Base-by-base conservation (phyloP, 345 rosid species). In the Aegle marmelos region DNA sequence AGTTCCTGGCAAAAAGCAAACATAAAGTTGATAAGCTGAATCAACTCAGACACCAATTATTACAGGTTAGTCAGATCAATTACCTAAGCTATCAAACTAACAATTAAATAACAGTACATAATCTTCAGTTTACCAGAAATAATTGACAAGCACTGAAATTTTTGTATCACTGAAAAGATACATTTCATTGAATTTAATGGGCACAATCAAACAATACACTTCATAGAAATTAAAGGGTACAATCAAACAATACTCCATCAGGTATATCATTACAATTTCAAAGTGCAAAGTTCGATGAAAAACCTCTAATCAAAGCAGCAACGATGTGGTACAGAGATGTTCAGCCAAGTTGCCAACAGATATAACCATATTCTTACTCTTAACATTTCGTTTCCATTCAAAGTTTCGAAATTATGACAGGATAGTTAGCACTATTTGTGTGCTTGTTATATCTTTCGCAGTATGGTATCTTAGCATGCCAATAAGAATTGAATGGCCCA, bases 1-100 rank as follows among this genome's bases (percentile, higher is more conserved):
- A 95, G 92, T 85, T 93, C 97, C 99, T 93, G 84, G 21, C 74
- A 78, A 27, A 54, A 6, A 41, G 41, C 25, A 25, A 58, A 50
- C 50, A 76, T 28, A 14, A 27, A 79, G 28, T 25, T 68, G 16
- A 60, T 74, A 74, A 59, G 24, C 11, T 25, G 19, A 67, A 63
- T 27, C 56, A 72, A 11, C 45, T 50, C 27, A 77, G 69, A 70
- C 39, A 69, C 22, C 13, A 8, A 24, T 28, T 58, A 39, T 9
- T 64, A 31, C n/a, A n/a, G 31, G 56, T 24, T 24, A 27, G 10
- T 30, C 41, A 59, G 68, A 64, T 41, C 8, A 75, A 48, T 24
- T 22, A 57, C 7, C 39, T 25, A 77, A 69, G 74, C 72, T 37
- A 70, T 31, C 69, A 68, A 76, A 2, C 56, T 6, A 37, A 59